These are phyloP conservation scores for Gilbertella persicaria DNA, from an alignment of 371 early-diverging fungal species.

Conservation along the genomic window DNA sequence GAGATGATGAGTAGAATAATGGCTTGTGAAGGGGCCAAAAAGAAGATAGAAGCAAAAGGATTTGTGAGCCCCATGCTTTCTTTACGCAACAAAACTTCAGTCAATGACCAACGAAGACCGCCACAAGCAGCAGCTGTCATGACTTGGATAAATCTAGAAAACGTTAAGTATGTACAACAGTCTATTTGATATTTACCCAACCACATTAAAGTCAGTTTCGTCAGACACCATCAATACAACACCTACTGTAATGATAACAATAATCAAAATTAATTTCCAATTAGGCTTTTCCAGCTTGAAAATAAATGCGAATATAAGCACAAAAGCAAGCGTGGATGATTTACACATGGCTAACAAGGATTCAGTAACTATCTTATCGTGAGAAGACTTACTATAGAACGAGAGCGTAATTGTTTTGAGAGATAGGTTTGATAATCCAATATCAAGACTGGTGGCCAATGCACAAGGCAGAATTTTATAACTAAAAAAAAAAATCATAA, in stretches of 20 bases:
- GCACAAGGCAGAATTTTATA: constrained; percentile 82
- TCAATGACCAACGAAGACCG: constrained; percentile 87
- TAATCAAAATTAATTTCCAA: constrained; percentile 67
- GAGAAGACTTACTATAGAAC: constrained; percentile 72
- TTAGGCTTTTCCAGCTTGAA: constrained; percentile 82
- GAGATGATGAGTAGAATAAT: constrained; percentile 64
- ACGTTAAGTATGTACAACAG: neutral
- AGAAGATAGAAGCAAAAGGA: constrained; percentile 81
- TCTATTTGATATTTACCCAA: constrained; percentile 64
- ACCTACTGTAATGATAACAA: constrained; percentile 77
- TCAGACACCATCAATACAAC: constrained; percentile 85
- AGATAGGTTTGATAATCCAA: constrained; percentile 86
- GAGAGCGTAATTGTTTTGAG: constrained; percentile 84
- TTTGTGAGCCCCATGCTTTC: constrained; percentile 76
- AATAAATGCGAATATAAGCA: constrained; percentile 84
- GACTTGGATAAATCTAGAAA: constrained; percentile 52
- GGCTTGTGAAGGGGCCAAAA: constrained; percentile 76
- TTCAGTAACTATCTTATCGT: neutral
- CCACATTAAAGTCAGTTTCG: constrained; percentile 72
- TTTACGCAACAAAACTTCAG: constrained; percentile 82
- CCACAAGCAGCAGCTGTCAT: constrained; percentile 81
- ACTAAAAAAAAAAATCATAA: constrained; percentile 17
- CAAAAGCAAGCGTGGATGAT: constrained; percentile 85
- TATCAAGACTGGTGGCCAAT: constrained; percentile 85
- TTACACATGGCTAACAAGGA: constrained; percentile 82